Percentiles rank a stretch among this genome's conserved stretches.
Conservation (phyloP, 2,329 filamentous ascomycete species). For the Fusarium sp. region DNA sequence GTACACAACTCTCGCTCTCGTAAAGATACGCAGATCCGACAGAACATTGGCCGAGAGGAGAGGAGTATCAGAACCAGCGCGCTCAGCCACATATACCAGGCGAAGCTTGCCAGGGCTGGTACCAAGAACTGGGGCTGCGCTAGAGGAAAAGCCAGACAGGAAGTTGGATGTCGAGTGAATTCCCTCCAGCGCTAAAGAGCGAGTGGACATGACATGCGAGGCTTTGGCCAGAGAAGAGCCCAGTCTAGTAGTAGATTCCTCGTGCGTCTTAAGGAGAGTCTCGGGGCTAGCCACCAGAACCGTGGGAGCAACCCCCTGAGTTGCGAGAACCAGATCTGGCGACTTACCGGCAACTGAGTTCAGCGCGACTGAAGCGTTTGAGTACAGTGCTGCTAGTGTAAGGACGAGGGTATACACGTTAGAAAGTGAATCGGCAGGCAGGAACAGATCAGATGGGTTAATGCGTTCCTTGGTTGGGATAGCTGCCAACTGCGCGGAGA, state of each 20-base stretch:
- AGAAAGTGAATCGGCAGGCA: constrained; percentile 83
- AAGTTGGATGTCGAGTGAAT: constrained; percentile 69
- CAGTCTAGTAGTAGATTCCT: constrained; percentile 66
- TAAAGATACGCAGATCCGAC: constrained; percentile 83
- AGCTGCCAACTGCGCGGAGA: constrained; percentile 78
- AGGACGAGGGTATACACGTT: constrained; percentile 81
- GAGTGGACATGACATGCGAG: constrained; percentile 76
- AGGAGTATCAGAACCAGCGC: constrained; percentile 68
- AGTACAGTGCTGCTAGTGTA: constrained; percentile 83
- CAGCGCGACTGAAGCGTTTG: constrained; percentile 84
- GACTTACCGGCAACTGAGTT: constrained; percentile 84
- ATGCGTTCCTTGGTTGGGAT: constrained; percentile 80
- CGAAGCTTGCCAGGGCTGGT: constrained; percentile 77
- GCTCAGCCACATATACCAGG: constrained; percentile 81
- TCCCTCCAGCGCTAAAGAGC: constrained; percentile 73
- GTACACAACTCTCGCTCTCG: constrained; percentile 82
- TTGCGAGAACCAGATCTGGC: constrained; percentile 76
- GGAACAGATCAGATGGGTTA: constrained; percentile 78
- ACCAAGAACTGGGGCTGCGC: constrained; percentile 67
- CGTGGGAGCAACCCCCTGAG: constrained; percentile 79
- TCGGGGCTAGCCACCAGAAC: constrained; percentile 81
- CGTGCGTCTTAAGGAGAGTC: constrained; percentile 74
- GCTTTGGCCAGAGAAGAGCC: constrained; percentile 71
- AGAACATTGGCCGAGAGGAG: constrained; percentile 74
- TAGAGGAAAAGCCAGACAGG: constrained; percentile 62